Evolutionary conservation across 345 rosid genomes (phyloP), one percentile per base, ranked within the genome.

Genomic region (Linum usitatissimum): DNA sequence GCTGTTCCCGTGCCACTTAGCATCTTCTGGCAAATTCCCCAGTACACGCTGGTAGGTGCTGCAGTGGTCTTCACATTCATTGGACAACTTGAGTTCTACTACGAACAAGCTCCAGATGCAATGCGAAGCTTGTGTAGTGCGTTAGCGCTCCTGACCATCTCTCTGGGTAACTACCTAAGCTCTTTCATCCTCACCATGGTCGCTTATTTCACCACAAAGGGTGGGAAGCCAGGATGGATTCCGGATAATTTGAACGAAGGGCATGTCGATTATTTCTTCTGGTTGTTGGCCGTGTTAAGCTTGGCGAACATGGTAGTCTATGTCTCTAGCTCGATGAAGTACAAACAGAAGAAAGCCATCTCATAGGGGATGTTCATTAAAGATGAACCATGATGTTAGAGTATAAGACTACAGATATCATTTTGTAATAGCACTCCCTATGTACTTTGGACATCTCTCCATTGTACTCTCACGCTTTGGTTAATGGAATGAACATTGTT

Each of bases 101-200:
- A 92, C 18, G 91, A 92, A 48, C 96, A 92, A 42, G 90, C 98
- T 55, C 97, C 99, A 0, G 97, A 93, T 74, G 85, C 99, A 0
- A 90, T 93, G 99, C 66, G 97, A 30, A 93, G 97, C 54, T 72
- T 93, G 73, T 90, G 96, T 71, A 86, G 90, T 34, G 96, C 97
- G 0, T 68, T 87, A 3, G 70, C 94, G 4, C 96, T 93, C 31
- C 63, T 93, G 54, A 87, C 97, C 0, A 84, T 73, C 6, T 76
- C 99, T 0, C 77, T 93, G 23, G 99, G 99, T 5, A 90, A 76
- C 60, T 93, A 93, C 73, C 73, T 90, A 74, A 90, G 91, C 75
- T 81, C 98, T 6, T 77, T 92, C 59, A 89, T 92, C 58, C 78
- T 91, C n/a, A 86, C 91, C 2, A 45, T 83, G 17, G 96, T 91